Conservation (phyloP, 768 basidiomycete genomes). For the Calocybe gangraenosa region DNA sequence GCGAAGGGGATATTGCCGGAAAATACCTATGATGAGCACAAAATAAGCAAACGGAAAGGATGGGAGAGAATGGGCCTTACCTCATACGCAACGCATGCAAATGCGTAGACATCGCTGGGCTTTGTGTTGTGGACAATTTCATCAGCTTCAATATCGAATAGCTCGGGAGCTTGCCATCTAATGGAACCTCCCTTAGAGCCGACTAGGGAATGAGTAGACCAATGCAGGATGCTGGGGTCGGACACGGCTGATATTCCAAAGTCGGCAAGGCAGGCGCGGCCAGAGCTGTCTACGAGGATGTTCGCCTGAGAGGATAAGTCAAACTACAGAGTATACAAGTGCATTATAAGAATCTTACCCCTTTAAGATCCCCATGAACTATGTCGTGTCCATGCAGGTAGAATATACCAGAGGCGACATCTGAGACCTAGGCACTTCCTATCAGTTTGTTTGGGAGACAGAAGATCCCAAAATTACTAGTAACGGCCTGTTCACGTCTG, state of each 20-base stretch:
- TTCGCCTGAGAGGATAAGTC: background rate
- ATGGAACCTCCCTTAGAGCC: background rate
- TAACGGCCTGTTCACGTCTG: background rate
- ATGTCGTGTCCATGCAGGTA: background rate
- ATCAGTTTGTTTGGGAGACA: too few relatives aligned
- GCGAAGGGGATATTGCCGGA: background rate
- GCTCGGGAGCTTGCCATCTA: slow-evolving; percentile 2
- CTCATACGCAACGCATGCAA: background rate
- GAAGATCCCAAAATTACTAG: background rate
- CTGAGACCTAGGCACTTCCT: background rate
- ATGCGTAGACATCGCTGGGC: slow-evolving; percentile 1
- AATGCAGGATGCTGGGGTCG: background rate
- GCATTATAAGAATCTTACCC: background rate
- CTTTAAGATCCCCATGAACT: background rate
- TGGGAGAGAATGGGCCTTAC: background rate
- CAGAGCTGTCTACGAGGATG: background rate
- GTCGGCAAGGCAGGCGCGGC: background rate
- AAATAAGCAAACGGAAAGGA: background rate
- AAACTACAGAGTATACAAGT: background rate
- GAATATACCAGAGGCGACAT: background rate
- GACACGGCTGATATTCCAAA: background rate
- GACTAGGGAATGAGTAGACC: background rate
- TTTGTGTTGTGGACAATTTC: background rate
- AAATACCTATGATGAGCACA: background rate
- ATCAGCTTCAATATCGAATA: background rate